Evolutionary conservation across 1,139 yeast genomes (phyloP).

Genomic region (Sporopachydermia cereana): DNA sequence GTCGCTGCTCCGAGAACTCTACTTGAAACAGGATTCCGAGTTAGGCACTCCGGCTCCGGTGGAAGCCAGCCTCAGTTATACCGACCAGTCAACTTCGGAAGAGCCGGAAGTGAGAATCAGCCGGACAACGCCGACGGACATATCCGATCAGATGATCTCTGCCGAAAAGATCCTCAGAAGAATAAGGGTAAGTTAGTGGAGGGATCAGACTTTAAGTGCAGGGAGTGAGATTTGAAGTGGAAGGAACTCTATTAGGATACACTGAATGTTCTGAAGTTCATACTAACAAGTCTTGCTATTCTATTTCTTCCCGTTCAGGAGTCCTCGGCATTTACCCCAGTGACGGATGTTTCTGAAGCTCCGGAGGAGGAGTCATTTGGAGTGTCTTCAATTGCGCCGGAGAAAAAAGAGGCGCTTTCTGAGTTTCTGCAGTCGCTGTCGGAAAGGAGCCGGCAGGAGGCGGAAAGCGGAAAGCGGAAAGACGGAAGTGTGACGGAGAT

Average conservation of each 20-base stretch:
- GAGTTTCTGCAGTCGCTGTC: neutral
- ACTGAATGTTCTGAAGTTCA: too few species aligned
- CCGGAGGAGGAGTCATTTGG: neutral
- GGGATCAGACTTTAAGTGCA: too few species aligned
- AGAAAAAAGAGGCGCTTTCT: neutral
- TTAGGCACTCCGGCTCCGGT: neutral
- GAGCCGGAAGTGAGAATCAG: neutral
- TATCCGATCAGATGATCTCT: neutral
- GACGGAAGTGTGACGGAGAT: too few species aligned
- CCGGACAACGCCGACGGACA: too few species aligned
- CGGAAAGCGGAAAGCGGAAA: too few species aligned
- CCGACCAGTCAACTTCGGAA: neutral
- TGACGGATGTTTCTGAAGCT: neutral
- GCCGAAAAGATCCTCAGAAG: neutral
- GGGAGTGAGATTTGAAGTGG: too few species aligned
- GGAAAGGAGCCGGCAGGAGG: too few species aligned
- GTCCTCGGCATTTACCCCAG: neutral
- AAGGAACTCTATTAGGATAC: too few species aligned
- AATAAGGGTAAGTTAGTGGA: slow-evolving; percentile 1
- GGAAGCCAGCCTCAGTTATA: too few species aligned
- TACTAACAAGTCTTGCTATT: too few species aligned
- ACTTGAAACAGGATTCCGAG: neutral
- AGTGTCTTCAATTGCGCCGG: neutral
- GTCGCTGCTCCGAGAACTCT: neutral
- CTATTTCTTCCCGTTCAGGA: too few species aligned